phyloP scores from a whole-genome alignment of 176 grass and related monocot genomes.

The Aechmea fasciata region DNA sequence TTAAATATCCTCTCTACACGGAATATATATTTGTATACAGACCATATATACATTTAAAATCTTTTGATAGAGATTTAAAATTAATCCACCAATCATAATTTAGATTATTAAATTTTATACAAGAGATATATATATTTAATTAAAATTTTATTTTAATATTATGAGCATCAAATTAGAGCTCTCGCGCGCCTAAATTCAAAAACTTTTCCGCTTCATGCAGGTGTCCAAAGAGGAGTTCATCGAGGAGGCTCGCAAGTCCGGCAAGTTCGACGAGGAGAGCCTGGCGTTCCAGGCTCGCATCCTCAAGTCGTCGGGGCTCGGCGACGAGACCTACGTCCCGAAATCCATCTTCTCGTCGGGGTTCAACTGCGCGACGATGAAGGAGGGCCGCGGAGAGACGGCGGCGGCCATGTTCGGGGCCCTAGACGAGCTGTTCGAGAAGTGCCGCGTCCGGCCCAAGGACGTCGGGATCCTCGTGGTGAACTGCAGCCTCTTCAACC shows the following conservation, averaged over 20 bases:
- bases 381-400: conserved; percentile 80
- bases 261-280: conserved; percentile 95
- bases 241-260: conserved; percentile 66
- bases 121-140: no score
- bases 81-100: no score
- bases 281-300: conserved; percentile 81
- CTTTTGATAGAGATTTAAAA: no score
- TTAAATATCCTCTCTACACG: no score
- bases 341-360: conserved; percentile 59
- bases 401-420: conserved; percentile 74
- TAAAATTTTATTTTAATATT: no score
- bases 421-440: conserved; percentile 97
- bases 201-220: conserved; percentile 11
- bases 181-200: not conserved
- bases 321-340: conserved; percentile 90
- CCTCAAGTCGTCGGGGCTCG: conserved; percentile 73
- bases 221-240: conserved; percentile 76
- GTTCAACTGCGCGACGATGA: conserved; percentile 94
- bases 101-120: no score
- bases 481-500: conserved; percentile 99
- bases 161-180: not conserved
- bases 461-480: conserved; percentile 88
- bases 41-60: no score
- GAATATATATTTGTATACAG: no score
- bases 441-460: conserved; percentile 86